Base-by-base conservation (phyloP, 1,284 basidiomycete genomes). In the Puccinia horiana region DNA sequence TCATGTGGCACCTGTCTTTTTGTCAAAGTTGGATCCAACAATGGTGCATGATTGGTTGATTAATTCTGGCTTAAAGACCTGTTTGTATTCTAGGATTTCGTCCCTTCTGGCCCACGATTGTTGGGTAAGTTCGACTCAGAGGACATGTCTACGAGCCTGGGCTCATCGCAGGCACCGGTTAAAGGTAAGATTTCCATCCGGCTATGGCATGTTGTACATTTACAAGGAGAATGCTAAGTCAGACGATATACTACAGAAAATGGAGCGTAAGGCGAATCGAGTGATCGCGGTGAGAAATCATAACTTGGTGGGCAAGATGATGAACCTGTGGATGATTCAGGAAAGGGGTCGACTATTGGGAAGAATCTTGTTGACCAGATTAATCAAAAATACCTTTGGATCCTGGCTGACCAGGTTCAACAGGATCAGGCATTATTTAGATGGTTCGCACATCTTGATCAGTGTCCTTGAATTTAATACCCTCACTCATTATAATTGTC, bases 291-390 rank as follows among this genome's bases (percentile, higher is more conserved):
- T 78, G 18, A 29, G 76, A 35, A 67, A 78, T n/a, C 56, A 78
- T 47, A 78, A 78, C 29, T 78, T 67, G 32, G 11, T 54, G 44
- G 47, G 76, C 63, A 47, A 63, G 49, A 67, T 54, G 76, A 78
- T 78, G 76, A 54, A 78, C 49, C 32, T 52, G 9, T 78, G 76
- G 76, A 67, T 78, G 63, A 67, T 78, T 54, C 47, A 52, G 16
- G 76, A 78, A 67, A 67, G 76, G 47, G 61, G 61, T 1, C 40
- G 32, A 35, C 37, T 78, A 8, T 40, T 78, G 40, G 52, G 76
- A 49, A 47, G 76, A 29, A 49, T 78, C 26, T 54, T 67, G 32
- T 67, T 67, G 44, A 67, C 76, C 44, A 67, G 76, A 37, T 44
- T 67, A 2, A 29, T 61, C 35, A 78, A 49, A 35, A 67, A 32